Percentiles rank a stretch among this genome's conserved stretches.
phyloP scores from a whole-genome alignment of 2,329 filamentous ascomycete genomes.

The Aspergillus alliaceus region DNA sequence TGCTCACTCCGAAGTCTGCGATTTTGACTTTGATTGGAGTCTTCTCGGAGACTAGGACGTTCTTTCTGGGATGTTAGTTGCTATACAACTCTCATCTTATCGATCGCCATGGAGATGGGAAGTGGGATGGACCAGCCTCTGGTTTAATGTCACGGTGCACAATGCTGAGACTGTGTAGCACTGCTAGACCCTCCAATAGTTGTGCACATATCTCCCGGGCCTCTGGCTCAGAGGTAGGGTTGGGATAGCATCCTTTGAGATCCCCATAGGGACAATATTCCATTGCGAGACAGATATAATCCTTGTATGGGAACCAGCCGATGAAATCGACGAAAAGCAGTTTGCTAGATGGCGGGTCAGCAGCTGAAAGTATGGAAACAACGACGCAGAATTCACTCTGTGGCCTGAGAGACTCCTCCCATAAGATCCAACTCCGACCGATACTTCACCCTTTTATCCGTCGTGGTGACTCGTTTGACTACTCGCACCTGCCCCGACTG shows the following conservation, averaged over 20 bases:
- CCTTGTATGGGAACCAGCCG: slow-evolving; percentile 2
- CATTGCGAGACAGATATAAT: slow-evolving; percentile 6
- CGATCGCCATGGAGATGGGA: too few species aligned
- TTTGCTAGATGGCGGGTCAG: too few species aligned
- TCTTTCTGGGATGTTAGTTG: too few species aligned
- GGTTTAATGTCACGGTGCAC: slow-evolving; percentile 9
- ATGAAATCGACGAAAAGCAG: slow-evolving; percentile 5
- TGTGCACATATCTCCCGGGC: not conserved
- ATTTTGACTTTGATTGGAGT: slow-evolving; percentile 6
- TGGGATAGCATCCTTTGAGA: not conserved
- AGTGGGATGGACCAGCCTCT: not conserved
- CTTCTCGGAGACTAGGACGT: slow-evolving; percentile 1
- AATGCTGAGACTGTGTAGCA: slow-evolving; percentile 6
- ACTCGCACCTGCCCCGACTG: too few species aligned
- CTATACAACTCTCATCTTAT: too few species aligned
- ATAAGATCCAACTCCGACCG: too few species aligned
- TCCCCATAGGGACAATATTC: slow-evolving; percentile 8
- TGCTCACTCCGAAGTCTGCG: slow-evolving; percentile 12
- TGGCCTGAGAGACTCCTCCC: too few species aligned
- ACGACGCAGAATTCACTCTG: too few species aligned
- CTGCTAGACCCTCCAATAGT: slow-evolving; percentile 2
- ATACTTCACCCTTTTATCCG: too few species aligned
- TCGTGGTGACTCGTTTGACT: too few species aligned
- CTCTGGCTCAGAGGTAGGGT: not conserved
- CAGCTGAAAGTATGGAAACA: too few species aligned